Evolutionary conservation across 176 grass and related monocot genomes (phyloP), one percentile per base, ranked within the genome.

Genomic region (Elymus sibiricus): DNA sequence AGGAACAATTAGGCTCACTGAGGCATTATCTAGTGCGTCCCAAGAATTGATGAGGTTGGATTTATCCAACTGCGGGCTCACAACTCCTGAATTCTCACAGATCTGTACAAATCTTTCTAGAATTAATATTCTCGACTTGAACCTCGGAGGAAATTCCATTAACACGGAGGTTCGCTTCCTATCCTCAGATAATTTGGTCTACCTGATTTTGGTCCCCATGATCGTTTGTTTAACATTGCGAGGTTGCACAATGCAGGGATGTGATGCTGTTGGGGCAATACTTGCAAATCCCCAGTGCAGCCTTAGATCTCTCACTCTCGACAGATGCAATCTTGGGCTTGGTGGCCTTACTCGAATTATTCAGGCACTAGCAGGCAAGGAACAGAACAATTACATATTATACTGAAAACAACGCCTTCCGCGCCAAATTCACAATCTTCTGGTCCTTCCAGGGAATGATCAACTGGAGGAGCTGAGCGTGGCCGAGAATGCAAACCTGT

Each of bases 1-100:
- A 65, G 93, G 85, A 67, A 82, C 90, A 84, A 76, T 89, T 88
- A 95, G 32, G 55, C 85, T 99, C 84, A 94, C 87, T 1, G 90
- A 96, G 53, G 65, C 90, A 65, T 83, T 92, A 59, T 90, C 82
- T 82, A 85, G 60, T 77, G 78, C 86, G 79, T 92, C 90, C 84
- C 92, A 90, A 76, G 97, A 99, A 70, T 79, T 99, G 53, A 60
- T 96, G 75, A 91, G 89, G 86, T 87, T 99, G 88, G 94, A 99
- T 70, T 75, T 96, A 26, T 95, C 97, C 64, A 92, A 87, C 85
- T 94, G 94, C 84, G 89, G 93, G 85, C 40, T 96, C 19, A 87
- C 81, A 65, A 60, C 86, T 79, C 79, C 83, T 63, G 66, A 85
- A 70, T 87, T 98, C 56, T 21, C 72, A 34, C 92, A 90, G 88